These are phyloP conservation scores for Psidium friedrichsthalianum DNA, from an alignment of 345 rosid genomes.

Conservation along the genomic window DNA sequence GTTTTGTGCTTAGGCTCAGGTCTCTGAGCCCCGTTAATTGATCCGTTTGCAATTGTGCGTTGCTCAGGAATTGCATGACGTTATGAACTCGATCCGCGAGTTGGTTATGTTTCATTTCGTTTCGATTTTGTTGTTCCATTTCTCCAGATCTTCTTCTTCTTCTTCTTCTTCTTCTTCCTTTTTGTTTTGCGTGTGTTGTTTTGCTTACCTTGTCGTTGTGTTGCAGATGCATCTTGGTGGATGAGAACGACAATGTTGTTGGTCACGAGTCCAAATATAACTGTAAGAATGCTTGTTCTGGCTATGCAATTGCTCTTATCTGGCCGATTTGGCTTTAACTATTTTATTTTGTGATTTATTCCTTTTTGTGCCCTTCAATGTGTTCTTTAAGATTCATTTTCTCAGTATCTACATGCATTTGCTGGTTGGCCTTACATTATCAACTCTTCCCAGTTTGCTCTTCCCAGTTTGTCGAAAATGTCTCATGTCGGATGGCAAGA, in stretches of 20 bases:
- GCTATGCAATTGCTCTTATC: background rate
- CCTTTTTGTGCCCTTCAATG: background rate
- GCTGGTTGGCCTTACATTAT: background rate
- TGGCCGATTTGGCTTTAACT: background rate
- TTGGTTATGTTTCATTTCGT: background rate
- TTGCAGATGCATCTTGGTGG: slow-evolving; percentile 90
- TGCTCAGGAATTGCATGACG: background rate
- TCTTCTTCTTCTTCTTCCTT: background rate
- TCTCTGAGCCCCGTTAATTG: background rate
- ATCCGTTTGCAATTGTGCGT: background rate
- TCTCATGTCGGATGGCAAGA: background rate
- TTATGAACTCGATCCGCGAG: background rate
- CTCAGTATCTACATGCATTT: background rate
- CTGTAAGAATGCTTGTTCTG: slow-evolving; percentile 27
- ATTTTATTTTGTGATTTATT: background rate
- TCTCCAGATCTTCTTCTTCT: background rate
- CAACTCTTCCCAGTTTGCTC: background rate
- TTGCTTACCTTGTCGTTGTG: background rate
- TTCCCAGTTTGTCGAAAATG: background rate
- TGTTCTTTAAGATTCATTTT: background rate
- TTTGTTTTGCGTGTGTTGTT: background rate
- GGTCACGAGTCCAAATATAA: slow-evolving; percentile 86
- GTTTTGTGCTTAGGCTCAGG: background rate
- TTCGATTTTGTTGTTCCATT: background rate
- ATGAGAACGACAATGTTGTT: slow-evolving; percentile 62